Percentiles rank a stretch among this genome's conserved stretches.
Conservation (phyloP, 2,329 filamentous ascomycete genomes). For the Penicillium sp. region DNA sequence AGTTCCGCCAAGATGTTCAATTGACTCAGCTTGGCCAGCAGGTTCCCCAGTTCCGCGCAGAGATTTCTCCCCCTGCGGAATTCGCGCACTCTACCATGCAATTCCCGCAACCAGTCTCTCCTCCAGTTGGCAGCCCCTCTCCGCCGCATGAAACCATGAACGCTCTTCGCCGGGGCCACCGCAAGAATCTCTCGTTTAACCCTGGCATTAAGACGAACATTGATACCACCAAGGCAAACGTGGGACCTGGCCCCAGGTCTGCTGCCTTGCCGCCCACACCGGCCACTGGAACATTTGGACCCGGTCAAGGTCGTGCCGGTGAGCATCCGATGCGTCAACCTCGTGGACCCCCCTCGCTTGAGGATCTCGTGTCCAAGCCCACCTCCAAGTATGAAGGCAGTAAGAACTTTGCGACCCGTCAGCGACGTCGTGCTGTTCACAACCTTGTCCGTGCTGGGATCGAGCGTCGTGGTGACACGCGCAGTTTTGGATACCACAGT, state of each 20-base stretch:
- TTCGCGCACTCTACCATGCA: conserved; percentile 55
- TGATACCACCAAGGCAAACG: conserved; percentile 52
- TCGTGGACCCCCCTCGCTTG: conserved; percentile 83
- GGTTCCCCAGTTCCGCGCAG: conserved; percentile 66
- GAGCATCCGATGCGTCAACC: conserved; percentile 94
- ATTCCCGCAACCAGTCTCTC: conserved; percentile 66
- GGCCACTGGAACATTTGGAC: conserved; percentile 81
- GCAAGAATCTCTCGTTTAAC: conserved; percentile 77
- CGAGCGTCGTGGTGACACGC: conserved; percentile 72
- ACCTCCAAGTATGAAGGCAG: conserved; percentile 92
- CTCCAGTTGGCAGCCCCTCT: conserved; percentile 63
- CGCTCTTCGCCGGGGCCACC: conserved; percentile 89
- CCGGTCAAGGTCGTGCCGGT: conserved; percentile 86
- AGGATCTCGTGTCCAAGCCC: conserved; percentile 85
- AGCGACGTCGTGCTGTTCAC: conserved; percentile 86
- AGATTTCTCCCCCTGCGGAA: conserved; percentile 75
- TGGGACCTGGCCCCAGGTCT: conserved; percentile 70
- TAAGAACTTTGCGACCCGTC: conserved; percentile 92
- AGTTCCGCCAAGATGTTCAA: conserved; percentile 38
- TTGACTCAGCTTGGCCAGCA: conserved; percentile 51
- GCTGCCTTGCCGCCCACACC: conserved; percentile 78
- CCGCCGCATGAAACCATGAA: conserved; percentile 75
- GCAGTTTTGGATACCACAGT: conserved; percentile 63
- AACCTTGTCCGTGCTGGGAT: conserved; percentile 88
- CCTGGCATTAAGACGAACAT: conserved; percentile 48